Base-by-base conservation (phyloP, 1,284 basidiomycete species). In the Golubevia pallescens region DNA sequence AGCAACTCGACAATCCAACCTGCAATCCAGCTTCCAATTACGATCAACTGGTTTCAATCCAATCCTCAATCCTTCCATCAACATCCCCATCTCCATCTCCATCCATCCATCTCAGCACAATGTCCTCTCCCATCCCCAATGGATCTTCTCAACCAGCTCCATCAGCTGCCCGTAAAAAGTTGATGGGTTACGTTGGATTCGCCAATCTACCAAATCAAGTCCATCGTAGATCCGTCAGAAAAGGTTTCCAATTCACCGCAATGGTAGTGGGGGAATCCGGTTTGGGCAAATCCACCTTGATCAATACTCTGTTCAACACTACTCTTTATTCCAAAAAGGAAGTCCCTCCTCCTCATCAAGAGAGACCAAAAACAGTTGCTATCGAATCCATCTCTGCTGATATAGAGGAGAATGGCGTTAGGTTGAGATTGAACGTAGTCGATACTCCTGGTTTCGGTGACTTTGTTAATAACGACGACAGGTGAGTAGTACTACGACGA, bases 281-380 rank as follows among this genome's bases (percentile, higher is more conserved):
- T 66, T 75, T 84, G n/a, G 81, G 81, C 61, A 84, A 84, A 73
- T 82, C 80, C 53, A 84, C 81, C 10, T 68, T 84, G 58, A 79
- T 84, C 75, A 84, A 84, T 77, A 84, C 81, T 8, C 73, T 84
- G 52, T 84, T 84, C 74, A 84, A 84, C 75, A 82, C 77, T n/a
- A 77, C 76, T 23, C 73, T 84, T 52, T 81, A 82, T 63, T 79
- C 80, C 19, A 74, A 78, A 69, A 81, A 81, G 62, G 74, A 84
- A 65, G 80, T 81, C 28, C 80, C 77, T 2, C 72, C 74, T 23
- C 74, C 75, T 34, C 69, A 77, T 51, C 71, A 72, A 57, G 81
- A 82, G 69, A 66, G 77, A 69, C 73, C 77, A 32, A 78, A 81
- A 69, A 81, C 81, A 0, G 81, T 84, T 24, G 78, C 78, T 23